Conservation (phyloP, 78 protist genomes). For the Mastigamoeba balamuthi region DNA sequence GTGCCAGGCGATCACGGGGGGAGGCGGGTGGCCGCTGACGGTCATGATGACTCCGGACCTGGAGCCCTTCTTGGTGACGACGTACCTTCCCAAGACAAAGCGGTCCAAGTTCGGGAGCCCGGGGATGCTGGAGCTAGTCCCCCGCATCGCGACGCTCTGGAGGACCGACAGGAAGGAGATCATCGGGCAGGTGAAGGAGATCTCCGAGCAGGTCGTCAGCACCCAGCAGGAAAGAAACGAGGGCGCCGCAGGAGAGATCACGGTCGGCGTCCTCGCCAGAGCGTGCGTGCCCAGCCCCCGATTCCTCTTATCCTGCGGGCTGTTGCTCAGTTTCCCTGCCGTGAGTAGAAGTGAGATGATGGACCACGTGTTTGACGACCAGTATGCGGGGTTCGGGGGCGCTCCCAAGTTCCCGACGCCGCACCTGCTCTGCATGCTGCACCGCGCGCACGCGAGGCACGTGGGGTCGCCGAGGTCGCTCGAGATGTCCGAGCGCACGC, state of each 20-base stretch:
- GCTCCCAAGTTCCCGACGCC: constrained; percentile 75
- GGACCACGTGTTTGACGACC: constrained; percentile 43
- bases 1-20: constrained; percentile 29
- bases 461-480: background rate
- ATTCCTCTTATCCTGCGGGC: too few species aligned
- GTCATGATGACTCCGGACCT: constrained; percentile 66
- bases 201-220: too few species aligned
- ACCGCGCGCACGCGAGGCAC: background rate
- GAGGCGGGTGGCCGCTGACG: constrained; percentile 79
- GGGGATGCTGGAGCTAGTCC: constrained; percentile 15
- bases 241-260: constrained; percentile 1
- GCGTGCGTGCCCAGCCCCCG: too few species aligned
- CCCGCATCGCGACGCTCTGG: constrained; percentile 23
- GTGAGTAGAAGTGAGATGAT: too few species aligned
- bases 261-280: too few species aligned
- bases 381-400: constrained; percentile 54
- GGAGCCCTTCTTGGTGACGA: constrained; percentile 64
- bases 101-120: constrained; percentile 20
- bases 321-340: too few species aligned
- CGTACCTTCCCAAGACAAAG: constrained; percentile 31
- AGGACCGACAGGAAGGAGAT: constrained; percentile 13
- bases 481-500: background rate
- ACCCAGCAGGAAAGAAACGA: constrained; percentile 4
- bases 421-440: constrained; percentile 15
- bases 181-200: constrained; percentile 1